Evolutionary conservation across 139 green algal species (phyloP), one percentile per base, ranked within the genome.

Genomic region (Protoeuglena noctilucae): DNA sequence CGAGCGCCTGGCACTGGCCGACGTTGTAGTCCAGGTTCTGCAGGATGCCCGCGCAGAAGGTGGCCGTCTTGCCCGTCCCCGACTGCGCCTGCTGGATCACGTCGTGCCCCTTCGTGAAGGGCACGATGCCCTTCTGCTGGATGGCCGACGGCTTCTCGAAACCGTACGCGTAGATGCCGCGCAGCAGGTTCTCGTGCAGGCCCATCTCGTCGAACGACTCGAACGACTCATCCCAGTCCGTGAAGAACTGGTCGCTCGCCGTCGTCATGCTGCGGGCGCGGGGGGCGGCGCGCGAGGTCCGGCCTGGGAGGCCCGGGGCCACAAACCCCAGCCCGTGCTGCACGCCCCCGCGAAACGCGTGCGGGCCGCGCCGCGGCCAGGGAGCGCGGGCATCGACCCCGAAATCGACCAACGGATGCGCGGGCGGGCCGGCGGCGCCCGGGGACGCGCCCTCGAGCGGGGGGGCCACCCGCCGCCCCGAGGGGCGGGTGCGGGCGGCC

Each of bases 21-120:
- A 87, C 47, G 31, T 77, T 70, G 77, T 93, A 95, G 78, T 99
- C 87, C 57, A 99, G 73, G 74, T 94, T 91, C 74, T 98, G 34
- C 9, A 43, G 34, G 34, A 43, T 43, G 34, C 34, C 78, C 4
- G 89, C 85, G 68, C 92, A 99, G 83, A 99, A 99, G 47, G 92
- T 97, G 53, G 90, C 91, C 19, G 92, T 99, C 87, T 99, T 99
- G 70, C 92, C 91, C 6, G 90, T 97, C 47, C 91, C 92, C n/a
- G 92, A 99, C 77, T 99, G 92, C 1, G 92, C 92, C 82, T 99
- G 92, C 82, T 97, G 92, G 64, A 99, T 99, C 26, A 99, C 91
- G 53, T 99, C 92, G 57, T 95, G 76, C 16, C 79, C 78, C 76
- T 95, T 95, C 66, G 72, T 86, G 66, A 99, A 96, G 4, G 92